A percentile compares a stretch with the other conserved stretches of the same genome.
Evolutionary conservation across 169 alveolate genomes (phyloP).

Genomic region (Babesia sp.): DNA sequence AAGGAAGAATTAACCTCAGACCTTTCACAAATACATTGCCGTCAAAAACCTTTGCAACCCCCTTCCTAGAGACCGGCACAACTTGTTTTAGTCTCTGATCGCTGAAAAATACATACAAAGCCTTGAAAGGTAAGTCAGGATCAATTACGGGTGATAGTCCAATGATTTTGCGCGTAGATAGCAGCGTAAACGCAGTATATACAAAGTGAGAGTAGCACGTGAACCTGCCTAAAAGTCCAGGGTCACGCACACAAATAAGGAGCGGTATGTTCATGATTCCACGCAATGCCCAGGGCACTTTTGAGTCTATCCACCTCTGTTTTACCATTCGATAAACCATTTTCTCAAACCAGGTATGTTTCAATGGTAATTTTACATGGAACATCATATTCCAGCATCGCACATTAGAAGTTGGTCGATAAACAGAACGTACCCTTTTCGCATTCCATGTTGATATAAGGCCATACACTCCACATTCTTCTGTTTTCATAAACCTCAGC

Average conservation of each 20-base stretch:
- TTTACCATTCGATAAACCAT: conserved; percentile 26
- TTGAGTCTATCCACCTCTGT: conserved; percentile 9
- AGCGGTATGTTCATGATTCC: conserved; percentile 37
- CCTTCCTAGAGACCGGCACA: background rate
- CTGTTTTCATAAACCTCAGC: background rate
- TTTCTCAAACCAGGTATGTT: conserved; percentile 59
- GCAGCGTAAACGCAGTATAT: conserved; percentile 41
- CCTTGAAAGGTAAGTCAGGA: conserved; percentile 11
- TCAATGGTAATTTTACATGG: conserved; percentile 30
- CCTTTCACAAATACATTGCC: conserved; percentile 10
- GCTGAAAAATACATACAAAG: conserved; percentile 1
- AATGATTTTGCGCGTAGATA: conserved; percentile 4
- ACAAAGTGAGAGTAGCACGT: conserved; percentile 40
- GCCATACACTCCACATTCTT: conserved; percentile 2
- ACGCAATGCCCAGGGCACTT: background rate
- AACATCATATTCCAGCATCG: conserved; percentile 36
- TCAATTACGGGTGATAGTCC: conserved; percentile 7
- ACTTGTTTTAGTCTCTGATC: background rate
- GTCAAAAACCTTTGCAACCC: background rate
- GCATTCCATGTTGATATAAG: background rate
- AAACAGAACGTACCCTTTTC: background rate
- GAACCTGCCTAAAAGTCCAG: conserved; percentile 32
- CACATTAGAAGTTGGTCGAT: background rate
- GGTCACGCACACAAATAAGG: conserved; percentile 31
- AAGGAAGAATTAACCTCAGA: background rate